These are phyloP conservation scores for Terfezia boudieri DNA, from an alignment of 495 filamentous ascomycete species.

Conservation along the genomic window DNA sequence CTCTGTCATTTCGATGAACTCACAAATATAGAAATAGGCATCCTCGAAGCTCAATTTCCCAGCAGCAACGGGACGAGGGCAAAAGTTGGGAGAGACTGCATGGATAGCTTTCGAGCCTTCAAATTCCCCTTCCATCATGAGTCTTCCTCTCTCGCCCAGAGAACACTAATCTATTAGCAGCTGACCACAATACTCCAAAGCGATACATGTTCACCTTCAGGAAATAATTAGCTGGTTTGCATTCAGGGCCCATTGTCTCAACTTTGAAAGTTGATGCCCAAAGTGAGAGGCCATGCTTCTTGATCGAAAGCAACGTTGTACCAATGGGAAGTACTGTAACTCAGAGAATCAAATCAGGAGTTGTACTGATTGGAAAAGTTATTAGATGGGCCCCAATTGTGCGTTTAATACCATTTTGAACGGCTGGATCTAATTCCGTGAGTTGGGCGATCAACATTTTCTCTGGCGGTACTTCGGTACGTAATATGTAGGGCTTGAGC, in stretches of 20 bases:
- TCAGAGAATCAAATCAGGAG: no score
- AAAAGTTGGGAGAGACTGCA: constrained; percentile 21
- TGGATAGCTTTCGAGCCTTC: constrained; percentile 27
- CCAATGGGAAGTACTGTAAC: no score
- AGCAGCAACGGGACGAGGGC: constrained; percentile 26
- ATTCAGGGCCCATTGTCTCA: background rate
- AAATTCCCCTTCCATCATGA: constrained; percentile 27
- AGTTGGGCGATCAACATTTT: no score
- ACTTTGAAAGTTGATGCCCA: background rate
- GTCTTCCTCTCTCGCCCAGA: background rate
- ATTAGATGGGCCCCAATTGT: no score
- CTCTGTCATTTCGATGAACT: constrained; percentile 22
- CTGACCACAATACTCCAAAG: no score
- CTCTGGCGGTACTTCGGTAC: no score
- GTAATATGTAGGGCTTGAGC: no score
- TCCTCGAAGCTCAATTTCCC: constrained; percentile 8
- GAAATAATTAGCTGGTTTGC: background rate
- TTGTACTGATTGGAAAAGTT: no score
- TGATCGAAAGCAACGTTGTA: background rate
- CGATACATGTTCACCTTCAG: background rate
- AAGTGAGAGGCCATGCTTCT: background rate
- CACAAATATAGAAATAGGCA: constrained; percentile 26
- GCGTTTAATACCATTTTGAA: no score
- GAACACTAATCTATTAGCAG: background rate
- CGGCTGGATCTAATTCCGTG: no score